These are phyloP conservation scores for Nitzschia sp. DNA, from an alignment of 108 stramenopile species.

Conservation along the genomic window DNA sequence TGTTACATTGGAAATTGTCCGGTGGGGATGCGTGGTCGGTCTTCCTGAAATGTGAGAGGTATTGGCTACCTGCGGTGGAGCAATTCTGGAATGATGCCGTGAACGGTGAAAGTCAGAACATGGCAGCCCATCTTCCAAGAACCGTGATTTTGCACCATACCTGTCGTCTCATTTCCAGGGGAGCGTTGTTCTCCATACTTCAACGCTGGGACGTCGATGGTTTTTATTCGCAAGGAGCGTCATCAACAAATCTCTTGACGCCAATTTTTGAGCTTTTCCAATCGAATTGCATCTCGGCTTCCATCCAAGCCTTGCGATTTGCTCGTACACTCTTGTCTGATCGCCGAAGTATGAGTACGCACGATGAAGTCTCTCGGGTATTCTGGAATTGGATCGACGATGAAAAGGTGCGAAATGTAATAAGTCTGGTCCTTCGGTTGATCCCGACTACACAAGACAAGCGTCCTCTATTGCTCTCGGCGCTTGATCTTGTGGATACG, in stretches of 20 bases:
- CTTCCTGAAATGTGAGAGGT: neutral
- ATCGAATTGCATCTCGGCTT: neutral
- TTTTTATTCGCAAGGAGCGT: neutral
- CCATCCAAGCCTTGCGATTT: constrained; percentile 1
- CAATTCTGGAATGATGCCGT: neutral
- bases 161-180: neutral
- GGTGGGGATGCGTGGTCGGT: constrained; percentile 10
- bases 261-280: neutral
- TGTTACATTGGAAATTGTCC: constrained; percentile 16
- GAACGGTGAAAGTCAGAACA: neutral
- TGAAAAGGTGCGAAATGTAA: neutral
- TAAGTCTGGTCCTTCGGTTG: neutral
- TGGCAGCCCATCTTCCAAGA: neutral
- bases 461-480: constrained; percentile 20
- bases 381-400: constrained; percentile 31
- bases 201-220: neutral
- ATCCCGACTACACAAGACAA: constrained; percentile 6
- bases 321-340: constrained; percentile 18
- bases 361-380: constrained; percentile 33
- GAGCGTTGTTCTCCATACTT: neutral
- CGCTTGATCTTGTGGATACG: constrained; percentile 13
- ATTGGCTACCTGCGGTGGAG: neutral
- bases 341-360: neutral
- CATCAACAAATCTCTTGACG: neutral
- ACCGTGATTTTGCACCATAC: neutral